Evolutionary conservation across 1,284 basidiomycete genomes (phyloP).

Genomic region (Cutaneotrichosporon mucoides): DNA sequence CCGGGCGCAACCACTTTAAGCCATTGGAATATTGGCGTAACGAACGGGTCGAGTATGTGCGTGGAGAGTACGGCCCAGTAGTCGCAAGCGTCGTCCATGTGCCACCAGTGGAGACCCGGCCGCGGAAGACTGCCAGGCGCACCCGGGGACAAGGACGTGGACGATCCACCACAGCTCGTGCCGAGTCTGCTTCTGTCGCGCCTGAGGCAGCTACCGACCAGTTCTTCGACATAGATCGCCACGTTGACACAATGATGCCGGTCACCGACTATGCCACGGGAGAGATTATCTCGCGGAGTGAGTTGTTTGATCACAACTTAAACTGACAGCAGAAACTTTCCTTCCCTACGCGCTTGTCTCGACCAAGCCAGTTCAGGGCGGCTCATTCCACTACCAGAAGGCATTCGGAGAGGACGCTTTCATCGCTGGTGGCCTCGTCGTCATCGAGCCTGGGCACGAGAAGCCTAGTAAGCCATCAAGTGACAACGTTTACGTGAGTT

Average conservation of each 20-base stretch:
- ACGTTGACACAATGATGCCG: slow-evolving; percentile 63
- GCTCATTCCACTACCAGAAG: slow-evolving; percentile 80
- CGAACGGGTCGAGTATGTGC: slow-evolving; percentile 77
- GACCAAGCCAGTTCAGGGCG: slow-evolving; percentile 53
- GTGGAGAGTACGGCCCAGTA: slow-evolving; percentile 61
- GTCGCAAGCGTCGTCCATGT: slow-evolving; percentile 67
- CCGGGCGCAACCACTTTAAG: slow-evolving; percentile 63
- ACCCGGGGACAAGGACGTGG: background rate
- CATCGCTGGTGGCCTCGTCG: slow-evolving; percentile 82
- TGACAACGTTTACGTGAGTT: slow-evolving; percentile 89
- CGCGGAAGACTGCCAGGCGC: background rate
- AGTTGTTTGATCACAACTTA: slow-evolving; percentile 40
- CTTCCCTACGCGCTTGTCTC: slow-evolving; percentile 56
- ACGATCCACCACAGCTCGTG: too few species aligned
- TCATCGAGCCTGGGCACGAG: slow-evolving; percentile 58
- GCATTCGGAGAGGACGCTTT: slow-evolving; percentile 88
- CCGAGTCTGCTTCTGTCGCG: slow-evolving; percentile 28
- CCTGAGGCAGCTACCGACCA: slow-evolving; percentile 25
- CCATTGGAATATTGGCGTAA: slow-evolving; percentile 93
- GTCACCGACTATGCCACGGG: slow-evolving; percentile 66
- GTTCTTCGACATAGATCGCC: slow-evolving; percentile 71
- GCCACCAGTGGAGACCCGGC: background rate
- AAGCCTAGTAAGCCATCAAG: slow-evolving; percentile 87
- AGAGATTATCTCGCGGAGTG: slow-evolving; percentile 65
- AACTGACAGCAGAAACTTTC: slow-evolving; percentile 19